Conservation (phyloP, 352 stramenopile species). For the Blastocystis hominis region DNA sequence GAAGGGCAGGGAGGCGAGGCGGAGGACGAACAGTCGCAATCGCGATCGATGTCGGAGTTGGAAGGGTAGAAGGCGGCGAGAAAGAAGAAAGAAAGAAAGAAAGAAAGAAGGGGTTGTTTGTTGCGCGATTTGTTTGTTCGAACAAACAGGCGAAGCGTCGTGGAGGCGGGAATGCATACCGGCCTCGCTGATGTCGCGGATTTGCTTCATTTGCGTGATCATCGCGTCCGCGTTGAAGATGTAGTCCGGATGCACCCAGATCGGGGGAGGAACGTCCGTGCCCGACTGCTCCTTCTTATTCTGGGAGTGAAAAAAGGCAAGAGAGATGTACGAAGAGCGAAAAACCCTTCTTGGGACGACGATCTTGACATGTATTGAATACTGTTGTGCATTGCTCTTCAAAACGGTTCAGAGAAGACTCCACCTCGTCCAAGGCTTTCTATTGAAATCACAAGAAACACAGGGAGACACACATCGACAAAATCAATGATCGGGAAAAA, state of each 20-base stretch:
- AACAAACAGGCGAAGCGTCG: neutral
- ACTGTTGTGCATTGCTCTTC: slow-evolving; percentile 13
- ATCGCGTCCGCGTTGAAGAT: slow-evolving; percentile 52
- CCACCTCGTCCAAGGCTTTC: slow-evolving; percentile 8
- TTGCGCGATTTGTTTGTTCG: neutral
- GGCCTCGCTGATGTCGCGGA: slow-evolving; percentile 32
- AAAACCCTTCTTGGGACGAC: slow-evolving; percentile 41
- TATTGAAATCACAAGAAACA: neutral
- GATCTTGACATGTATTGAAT: slow-evolving; percentile 18
- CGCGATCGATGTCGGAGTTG: slow-evolving; percentile 5
- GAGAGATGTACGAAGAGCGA: neutral
- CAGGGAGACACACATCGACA: neutral
- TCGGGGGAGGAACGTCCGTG: slow-evolving; percentile 32
- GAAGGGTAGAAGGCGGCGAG: neutral
- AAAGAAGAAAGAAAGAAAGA: neutral
- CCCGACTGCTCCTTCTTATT: slow-evolving; percentile 49
- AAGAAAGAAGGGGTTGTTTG: neutral
- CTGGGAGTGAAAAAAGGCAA: neutral
- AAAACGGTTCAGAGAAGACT: neutral
- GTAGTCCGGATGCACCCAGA: slow-evolving; percentile 35
- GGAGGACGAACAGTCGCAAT: neutral
- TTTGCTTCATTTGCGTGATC: slow-evolving; percentile 40
- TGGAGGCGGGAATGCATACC: neutral
- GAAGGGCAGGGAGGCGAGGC: neutral
- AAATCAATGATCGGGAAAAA: slow-evolving; percentile 45